Evolutionary conservation across 371 early-diverging fungal species (phyloP), one percentile per base, ranked within the genome.

Genomic region (Syncephalastrum racemosum): DNA sequence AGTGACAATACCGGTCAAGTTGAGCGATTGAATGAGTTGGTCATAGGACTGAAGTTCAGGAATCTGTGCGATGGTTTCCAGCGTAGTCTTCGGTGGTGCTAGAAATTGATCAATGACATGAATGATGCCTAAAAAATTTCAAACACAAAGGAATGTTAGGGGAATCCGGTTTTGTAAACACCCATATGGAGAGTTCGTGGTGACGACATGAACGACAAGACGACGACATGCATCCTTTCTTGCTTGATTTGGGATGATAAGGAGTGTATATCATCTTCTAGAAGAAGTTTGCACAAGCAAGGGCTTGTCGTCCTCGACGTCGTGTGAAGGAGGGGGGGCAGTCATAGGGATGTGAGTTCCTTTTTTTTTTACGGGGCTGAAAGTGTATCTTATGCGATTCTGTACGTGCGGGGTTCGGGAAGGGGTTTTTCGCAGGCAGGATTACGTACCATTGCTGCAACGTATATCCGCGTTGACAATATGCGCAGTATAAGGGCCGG

Each of bases 381-480:
- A 53, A 44, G 24, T 54, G 31, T 31, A 31, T 31, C 36, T 31
- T 31, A 31, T 31, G 36, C 36, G 36, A 12, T 31, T 31, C 2
- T 31, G 36, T 31, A 12, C 12, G 36, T 31, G 36, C 36, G 36
- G 36, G 36, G 36, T 31, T 31, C 10, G 36, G 36, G 36, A 1
- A 31, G 36, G 36, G 36, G 36, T 12, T 8, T 31, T 31, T 31
- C 36, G 12, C 10, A 31, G 36, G 36, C 12, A 31, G 6, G 36
- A 36, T 23, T 40, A 12, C 54, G 57, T 67, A 67, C 71, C 71
- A 50, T 70, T 70, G 41, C 59, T 62, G 54, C 67, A 70, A 13
- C 42, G 43, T 20, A 63, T 63, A 43, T 62, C 41, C 15, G 46
- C 52, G 13, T 36, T 41, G 4, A 66, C 56, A 3, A 58, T 41